These are phyloP conservation scores for Mycena venus DNA, from an alignment of 768 basidiomycete genomes.

Conservation along the genomic window DNA sequence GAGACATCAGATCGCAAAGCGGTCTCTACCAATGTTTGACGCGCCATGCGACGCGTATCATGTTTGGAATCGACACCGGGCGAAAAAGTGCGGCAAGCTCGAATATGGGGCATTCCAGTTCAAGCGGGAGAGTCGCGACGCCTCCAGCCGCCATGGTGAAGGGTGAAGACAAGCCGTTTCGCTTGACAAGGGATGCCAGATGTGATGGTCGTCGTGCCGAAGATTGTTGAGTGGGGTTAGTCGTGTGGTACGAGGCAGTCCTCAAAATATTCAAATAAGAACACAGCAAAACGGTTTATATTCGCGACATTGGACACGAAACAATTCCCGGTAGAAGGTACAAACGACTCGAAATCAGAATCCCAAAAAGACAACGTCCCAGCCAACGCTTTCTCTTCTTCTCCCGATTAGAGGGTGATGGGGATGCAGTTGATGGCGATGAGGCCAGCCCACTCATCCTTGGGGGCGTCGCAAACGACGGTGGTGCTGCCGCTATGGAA, in stretches of 20 bases:
- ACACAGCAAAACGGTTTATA: background rate
- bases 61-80: background rate
- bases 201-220: background rate
- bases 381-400: background rate
- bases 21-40: background rate
- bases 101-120: background rate
- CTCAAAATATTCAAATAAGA: background rate
- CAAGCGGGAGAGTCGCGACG: background rate
- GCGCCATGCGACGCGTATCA: background rate
- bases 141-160: no score
- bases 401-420: background rate
- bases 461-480: no score
- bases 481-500: background rate
- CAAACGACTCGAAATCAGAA: background rate
- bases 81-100: background rate
- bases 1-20: no score
- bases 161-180: background rate
- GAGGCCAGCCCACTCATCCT: no score
- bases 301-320: background rate
- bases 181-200: background rate
- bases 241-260: no score
- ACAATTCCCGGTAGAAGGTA: background rate
- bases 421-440: slow-evolving; percentile 11
- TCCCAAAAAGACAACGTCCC: background rate
- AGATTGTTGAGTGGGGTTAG: no score